Evolutionary conservation across 2,329 filamentous ascomycete species (phyloP).

Genomic region (Gaeumannomyces tritici): DNA sequence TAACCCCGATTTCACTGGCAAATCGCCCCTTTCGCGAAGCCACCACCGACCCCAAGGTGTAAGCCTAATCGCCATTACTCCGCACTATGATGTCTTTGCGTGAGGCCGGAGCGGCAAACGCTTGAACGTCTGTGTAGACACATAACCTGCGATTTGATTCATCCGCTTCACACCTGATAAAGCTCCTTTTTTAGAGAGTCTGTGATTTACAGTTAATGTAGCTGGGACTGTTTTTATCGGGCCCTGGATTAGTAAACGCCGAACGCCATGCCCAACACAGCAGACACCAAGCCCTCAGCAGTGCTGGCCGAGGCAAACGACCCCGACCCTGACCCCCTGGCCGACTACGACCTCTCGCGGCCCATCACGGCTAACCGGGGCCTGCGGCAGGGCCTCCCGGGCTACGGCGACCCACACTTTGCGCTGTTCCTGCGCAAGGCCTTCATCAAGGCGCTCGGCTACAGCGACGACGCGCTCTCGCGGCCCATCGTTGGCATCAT

Average conservation of each 20-base stretch:
- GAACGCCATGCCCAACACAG: background rate
- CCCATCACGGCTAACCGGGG: constrained; percentile 36
- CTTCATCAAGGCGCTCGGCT: constrained; percentile 69
- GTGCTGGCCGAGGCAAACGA: background rate
- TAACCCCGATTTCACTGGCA: background rate
- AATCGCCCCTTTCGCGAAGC: background rate
- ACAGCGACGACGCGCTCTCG: constrained; percentile 61
- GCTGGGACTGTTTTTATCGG: too few relatives aligned
- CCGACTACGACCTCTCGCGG: constrained; percentile 54
- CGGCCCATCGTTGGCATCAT: constrained; percentile 66
- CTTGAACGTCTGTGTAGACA: background rate
- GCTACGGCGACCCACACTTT: constrained; percentile 67
- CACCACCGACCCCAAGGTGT: background rate
- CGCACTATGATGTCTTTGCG: background rate
- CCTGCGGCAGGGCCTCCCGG: constrained; percentile 54
- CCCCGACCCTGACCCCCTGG: constrained; percentile 27
- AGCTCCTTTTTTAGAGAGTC: background rate
- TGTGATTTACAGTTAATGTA: too few relatives aligned
- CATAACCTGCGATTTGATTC: background rate
- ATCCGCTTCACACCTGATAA: background rate
- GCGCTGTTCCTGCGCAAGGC: constrained; percentile 66
- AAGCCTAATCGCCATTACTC: background rate
- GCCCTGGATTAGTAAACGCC: too few relatives aligned
- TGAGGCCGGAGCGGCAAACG: background rate
- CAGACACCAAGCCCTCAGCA: background rate